Base-by-base conservation (phyloP, 2,329 filamentous ascomycete species). In the Cordyceps cateniannulata region DNA sequence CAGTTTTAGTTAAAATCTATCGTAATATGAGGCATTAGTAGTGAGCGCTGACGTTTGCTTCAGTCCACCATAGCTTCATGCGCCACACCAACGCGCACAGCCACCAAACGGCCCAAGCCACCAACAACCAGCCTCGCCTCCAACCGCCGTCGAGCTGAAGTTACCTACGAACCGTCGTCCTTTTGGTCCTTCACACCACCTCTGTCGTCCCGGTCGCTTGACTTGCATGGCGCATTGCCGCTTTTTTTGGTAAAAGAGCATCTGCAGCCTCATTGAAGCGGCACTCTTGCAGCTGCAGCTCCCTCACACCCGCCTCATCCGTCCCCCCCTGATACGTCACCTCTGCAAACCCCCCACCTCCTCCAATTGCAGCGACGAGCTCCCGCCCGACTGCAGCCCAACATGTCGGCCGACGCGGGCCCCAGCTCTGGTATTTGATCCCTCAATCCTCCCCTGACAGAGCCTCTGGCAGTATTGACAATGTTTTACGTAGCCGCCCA, bases 401-500 rank as follows among this genome's bases (percentile, higher is more conserved):
- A 27, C 38, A 62, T 62, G 54, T 62, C 60, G 53, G 60, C 50
- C 50, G 60, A 62, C 56, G 51, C 61, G 40, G 51, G 57, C 51
- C 44, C 50, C 45, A 48, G 44, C 47, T 59, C 61, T 57, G 56
- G 61, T 62, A 60, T 20, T 50, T 53, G 24, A 22, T 8, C 27
- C 40, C 10, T 52, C 40, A 32, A 24, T 22, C 20, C 4, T 52
- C 5, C 20, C 8, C 6, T 24, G 18, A n/a, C 8, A 25, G 18
- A 6, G 2, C 5, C 8, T 8, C n/a, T 24, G 9, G n/a, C 52
- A 20, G 18, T 29, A 40, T 35, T 60, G 18, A 53, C 42, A 10
- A 57, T 38, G 45, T 12, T 32, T 9, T 40, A 16, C 24, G 6
- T 27, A 60, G 63, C 65, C 85, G 82, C 76, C 67, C 78, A 78